Conservation (phyloP, 805 yeast genomes). For the Sugiyamaella boreocaroliniensis region DNA sequence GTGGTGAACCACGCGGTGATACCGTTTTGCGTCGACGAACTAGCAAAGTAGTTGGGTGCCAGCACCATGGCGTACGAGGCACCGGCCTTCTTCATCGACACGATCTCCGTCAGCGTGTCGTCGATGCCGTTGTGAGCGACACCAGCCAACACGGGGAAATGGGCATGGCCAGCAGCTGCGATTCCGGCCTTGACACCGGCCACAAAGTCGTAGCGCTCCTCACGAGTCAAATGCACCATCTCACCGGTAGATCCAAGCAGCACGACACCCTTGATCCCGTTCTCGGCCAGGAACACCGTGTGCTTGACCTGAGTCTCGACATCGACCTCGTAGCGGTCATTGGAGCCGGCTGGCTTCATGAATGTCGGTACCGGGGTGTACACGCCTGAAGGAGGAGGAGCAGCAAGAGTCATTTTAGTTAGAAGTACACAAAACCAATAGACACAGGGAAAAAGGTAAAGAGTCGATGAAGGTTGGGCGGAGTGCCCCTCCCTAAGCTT, state of each 20-base stretch:
- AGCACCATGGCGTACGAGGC: conserved; percentile 31
- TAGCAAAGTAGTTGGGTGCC: conserved; percentile 45
- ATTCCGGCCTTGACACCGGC: conserved; percentile 28
- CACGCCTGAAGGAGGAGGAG: conserved; percentile 28
- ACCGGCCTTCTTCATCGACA: conserved; percentile 26
- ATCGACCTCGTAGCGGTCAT: conserved; percentile 34
- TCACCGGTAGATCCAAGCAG: conserved; percentile 53
- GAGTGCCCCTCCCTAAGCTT: background rate
- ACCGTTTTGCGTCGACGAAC: conserved; percentile 40
- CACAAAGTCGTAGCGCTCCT: conserved; percentile 35
- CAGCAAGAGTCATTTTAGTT: conserved; percentile 11
- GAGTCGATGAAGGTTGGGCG: too few species aligned
- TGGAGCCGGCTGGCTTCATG: conserved; percentile 37
- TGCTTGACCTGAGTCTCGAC: conserved; percentile 41
- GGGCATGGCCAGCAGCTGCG: conserved; percentile 34
- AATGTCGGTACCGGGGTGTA: conserved; percentile 53
- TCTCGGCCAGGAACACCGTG: conserved; percentile 36
- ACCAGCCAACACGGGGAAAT: conserved; percentile 43
- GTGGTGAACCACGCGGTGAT: conserved; percentile 39
- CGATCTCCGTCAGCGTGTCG: conserved; percentile 36
- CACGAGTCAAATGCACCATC: conserved; percentile 42
- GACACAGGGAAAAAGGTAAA: too few species aligned
- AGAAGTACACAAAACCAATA: too few species aligned
- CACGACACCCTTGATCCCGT: conserved; percentile 45
- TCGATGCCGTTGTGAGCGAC: conserved; percentile 41